Base-by-base conservation (phyloP, 148 eudicot species). In the Polygonum maritimum region DNA sequence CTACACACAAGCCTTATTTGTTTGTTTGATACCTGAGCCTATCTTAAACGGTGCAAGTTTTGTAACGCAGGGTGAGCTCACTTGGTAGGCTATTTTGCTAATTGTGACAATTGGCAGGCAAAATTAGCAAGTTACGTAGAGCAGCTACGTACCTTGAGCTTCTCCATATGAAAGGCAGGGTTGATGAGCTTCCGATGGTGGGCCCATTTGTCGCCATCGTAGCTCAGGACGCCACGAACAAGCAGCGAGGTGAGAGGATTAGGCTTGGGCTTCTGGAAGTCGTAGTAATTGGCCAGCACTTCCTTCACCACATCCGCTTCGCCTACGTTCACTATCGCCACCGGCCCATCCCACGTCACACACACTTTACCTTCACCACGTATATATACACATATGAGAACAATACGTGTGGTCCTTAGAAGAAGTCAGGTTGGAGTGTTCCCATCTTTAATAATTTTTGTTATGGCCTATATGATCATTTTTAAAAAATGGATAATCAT, bases 111-210 rank as follows among this genome's bases (percentile, higher is more conserved):
- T 26, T 26, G 31, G 31, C 31, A 26, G 31, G 31, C 31, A 26
- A 26, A 26, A 26, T 26, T 26, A 26, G 31, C 31, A 26, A 26
- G 31, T 26, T 26, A 26, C 31, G 31, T 26, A 26, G 31, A 26
- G 31, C 31, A 26, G 0, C 0, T 7, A 62, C 12, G 2, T 62
- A 84, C 84, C 85, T 85, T 85, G 1, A 85, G 22, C 71, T 81
- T 85, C 44, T 85, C 85, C 2, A 76, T 48, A 26, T 78, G 88
- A 65, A 85, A 85, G 26, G 88, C 88, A 54, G 88, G 88, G 48
- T 83, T 84, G 74, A 84, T 77, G 1, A 84, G 65, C 48, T 80
- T 81, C 57, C 84, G 48, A 51, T 84, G 84, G 55, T 83, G 77
- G 7, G 73, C 77, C 88, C 88, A 85, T 79, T 83, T 78, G 6